These are phyloP conservation scores for Fusarium nisikadoi DNA, from an alignment of 2,329 filamentous ascomycete genomes.

Conservation along the genomic window DNA sequence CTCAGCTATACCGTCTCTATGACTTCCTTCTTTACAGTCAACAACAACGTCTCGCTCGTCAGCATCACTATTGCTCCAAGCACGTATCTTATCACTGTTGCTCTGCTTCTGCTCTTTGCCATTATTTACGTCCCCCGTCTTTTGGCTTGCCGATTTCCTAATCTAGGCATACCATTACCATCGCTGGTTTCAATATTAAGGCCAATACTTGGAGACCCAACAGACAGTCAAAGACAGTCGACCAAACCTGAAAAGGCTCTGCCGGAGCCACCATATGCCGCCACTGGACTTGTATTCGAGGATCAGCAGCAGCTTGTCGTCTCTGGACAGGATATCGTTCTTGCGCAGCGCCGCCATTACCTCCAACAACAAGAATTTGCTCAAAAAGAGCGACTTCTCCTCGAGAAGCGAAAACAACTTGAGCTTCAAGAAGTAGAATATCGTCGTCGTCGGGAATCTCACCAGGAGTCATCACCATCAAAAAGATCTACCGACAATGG, in stretches of 20 bases:
- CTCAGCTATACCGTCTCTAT: slow-evolving; percentile 52
- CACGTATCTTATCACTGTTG: slow-evolving; percentile 64
- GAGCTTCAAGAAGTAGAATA: slow-evolving; percentile 34
- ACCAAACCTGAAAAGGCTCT: slow-evolving; percentile 41
- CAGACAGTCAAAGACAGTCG: slow-evolving; percentile 6
- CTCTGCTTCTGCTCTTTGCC: slow-evolving; percentile 62
- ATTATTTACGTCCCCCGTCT: slow-evolving; percentile 58
- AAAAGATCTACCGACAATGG: slow-evolving; percentile 42
- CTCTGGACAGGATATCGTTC: slow-evolving; percentile 46
- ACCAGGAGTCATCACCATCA: slow-evolving; percentile 6
- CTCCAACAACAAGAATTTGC: slow-evolving; percentile 33
- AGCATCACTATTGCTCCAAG: slow-evolving; percentile 68
- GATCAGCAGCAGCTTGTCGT: slow-evolving; percentile 49
- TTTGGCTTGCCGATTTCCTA: slow-evolving; percentile 48
- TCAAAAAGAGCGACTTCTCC: slow-evolving; percentile 26
- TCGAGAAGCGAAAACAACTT: slow-evolving; percentile 35
- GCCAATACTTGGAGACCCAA: slow-evolving; percentile 32
- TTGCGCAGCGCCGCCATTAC: slow-evolving; percentile 39
- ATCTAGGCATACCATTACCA: slow-evolving; percentile 49
- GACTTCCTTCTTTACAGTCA: slow-evolving; percentile 69
- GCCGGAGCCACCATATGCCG: slow-evolving; percentile 38
- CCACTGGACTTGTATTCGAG: slow-evolving; percentile 46
- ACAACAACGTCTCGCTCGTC: slow-evolving; percentile 70
- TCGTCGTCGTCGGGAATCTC: slow-evolving; percentile 29
- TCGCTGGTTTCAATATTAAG: slow-evolving; percentile 35